These are phyloP conservation scores for Cubamyces sp. DNA, from an alignment of 768 basidiomycete genomes.

Conservation along the genomic window DNA sequence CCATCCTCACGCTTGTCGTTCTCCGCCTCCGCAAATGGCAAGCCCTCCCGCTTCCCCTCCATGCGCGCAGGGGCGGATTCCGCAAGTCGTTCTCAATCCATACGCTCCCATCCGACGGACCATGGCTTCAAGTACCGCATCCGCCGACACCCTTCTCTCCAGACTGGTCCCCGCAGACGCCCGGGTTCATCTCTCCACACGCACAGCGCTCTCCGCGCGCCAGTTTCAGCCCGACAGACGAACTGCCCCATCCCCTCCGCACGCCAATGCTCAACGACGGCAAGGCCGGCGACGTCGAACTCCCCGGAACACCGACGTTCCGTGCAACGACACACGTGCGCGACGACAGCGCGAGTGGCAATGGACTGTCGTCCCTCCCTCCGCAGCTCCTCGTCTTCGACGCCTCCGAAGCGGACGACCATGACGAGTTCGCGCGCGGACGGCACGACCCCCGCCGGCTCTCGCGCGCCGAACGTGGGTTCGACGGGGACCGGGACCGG, in stretches of 20 bases:
- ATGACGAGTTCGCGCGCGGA: conserved; percentile 26
- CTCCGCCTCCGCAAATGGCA: conserved; percentile 42
- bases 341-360: not conserved
- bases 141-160: conserved; percentile 22
- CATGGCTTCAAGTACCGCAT: conserved; percentile 4
- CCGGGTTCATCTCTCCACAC: conserved; percentile 17
- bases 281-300: conserved; percentile 1
- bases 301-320: conserved; percentile 21
- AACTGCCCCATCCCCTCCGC: conserved; percentile 12
- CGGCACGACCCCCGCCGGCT: conserved; percentile 24
- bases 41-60: conserved; percentile 6
- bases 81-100: conserved; percentile 21
- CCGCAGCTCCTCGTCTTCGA: not conserved
- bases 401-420: conserved; percentile 12
- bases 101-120: conserved; percentile 20
- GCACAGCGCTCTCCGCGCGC: conserved; percentile 19
- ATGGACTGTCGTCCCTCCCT: conserved; percentile 5
- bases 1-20: conserved; percentile 50
- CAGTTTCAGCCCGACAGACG: conserved; percentile 23
- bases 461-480: conserved; percentile 16
- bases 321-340: conserved; percentile 19
- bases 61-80: conserved; percentile 4
- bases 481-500: conserved; percentile 8
- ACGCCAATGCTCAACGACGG: conserved; percentile 1
- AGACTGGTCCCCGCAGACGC: conserved; percentile 22